These are phyloP conservation scores for Beauveria sp. DNA, from an alignment of 2,329 filamentous ascomycete species.

Conservation along the genomic window DNA sequence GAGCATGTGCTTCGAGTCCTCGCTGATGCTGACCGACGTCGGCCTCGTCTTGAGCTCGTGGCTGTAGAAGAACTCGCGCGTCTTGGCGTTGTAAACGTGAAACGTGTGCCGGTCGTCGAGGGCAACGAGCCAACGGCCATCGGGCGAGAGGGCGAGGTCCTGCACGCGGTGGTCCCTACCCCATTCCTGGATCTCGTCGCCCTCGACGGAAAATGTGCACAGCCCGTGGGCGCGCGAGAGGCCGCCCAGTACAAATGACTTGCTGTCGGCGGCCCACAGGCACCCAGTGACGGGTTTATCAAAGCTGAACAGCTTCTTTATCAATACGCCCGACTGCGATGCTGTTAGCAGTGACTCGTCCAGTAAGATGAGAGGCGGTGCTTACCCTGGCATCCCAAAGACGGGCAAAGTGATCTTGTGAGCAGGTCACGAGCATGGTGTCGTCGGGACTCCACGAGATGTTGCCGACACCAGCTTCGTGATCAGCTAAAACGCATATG, in stretches of 20 bases:
- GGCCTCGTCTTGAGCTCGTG: slow-evolving; percentile 58
- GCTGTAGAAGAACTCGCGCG: slow-evolving; percentile 66
- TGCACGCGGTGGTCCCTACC: slow-evolving; percentile 66
- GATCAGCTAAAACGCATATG: slow-evolving; percentile 54
- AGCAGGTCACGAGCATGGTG: slow-evolving; percentile 76
- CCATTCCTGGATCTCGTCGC: slow-evolving; percentile 58
- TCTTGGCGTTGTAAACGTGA: slow-evolving; percentile 74
- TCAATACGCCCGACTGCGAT: slow-evolving; percentile 51
- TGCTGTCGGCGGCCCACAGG: slow-evolving; percentile 76
- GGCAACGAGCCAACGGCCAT: slow-evolving; percentile 73
- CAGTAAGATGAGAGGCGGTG: slow-evolving; percentile 7
- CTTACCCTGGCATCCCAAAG: slow-evolving; percentile 67
- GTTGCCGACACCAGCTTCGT: slow-evolving; percentile 66
- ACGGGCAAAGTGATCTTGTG: slow-evolving; percentile 62
- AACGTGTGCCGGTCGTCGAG: slow-evolving; percentile 64
- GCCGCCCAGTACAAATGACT: slow-evolving; percentile 71
- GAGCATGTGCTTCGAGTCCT: slow-evolving; percentile 72
- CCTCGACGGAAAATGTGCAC: slow-evolving; percentile 61
- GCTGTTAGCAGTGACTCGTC: slow-evolving; percentile 16
- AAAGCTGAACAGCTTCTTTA: slow-evolving; percentile 61
- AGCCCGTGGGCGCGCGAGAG: slow-evolving; percentile 61
- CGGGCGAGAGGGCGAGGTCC: slow-evolving; percentile 73
- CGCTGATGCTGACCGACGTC: slow-evolving; percentile 73
- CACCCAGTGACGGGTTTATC: slow-evolving; percentile 82
- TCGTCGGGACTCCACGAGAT: slow-evolving; percentile 91